Conservation (phyloP, 305 asterid genomes). For the Ajuga reptans region DNA sequence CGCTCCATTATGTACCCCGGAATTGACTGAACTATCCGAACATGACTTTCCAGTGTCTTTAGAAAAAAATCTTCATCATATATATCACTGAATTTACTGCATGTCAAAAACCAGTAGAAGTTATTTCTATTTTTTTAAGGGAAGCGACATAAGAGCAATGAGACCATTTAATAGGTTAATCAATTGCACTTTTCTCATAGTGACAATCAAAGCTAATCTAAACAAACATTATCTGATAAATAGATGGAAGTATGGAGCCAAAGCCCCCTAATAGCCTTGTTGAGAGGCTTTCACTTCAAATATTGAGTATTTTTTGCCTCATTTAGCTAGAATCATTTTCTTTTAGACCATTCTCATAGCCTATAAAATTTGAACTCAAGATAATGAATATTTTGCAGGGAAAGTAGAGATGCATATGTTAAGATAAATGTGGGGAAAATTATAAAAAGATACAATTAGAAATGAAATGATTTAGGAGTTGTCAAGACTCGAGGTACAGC, state of each 20-base stretch:
- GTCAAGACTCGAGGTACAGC: neutral
- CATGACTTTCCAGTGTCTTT: slow-evolving; percentile 50
- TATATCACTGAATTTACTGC: slow-evolving; percentile 90
- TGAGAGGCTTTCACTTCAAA: neutral
- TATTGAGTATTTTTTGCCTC: neutral
- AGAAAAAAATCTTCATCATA: slow-evolving; percentile 51
- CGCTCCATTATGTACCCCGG: slow-evolving; percentile 75
- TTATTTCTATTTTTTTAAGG: neutral
- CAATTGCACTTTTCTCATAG: neutral
- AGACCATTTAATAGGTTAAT: neutral
- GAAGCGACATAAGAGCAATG: neutral
- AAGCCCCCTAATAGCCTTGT: neutral
- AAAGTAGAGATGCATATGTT: neutral
- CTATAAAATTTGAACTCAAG: neutral
- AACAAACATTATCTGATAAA: neutral
- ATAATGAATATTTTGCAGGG: neutral
- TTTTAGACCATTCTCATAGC: neutral
- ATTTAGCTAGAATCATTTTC: neutral
- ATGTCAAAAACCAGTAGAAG: slow-evolving; percentile 26
- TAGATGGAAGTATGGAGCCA: neutral
- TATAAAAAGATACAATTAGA: too few relatives aligned
- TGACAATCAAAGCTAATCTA: neutral
- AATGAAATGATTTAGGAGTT: neutral
- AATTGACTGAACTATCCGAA: slow-evolving; percentile 56
- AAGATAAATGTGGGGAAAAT: neutral